phyloP scores from a whole-genome alignment of 2,329 filamentous ascomycete genomes.

The Aspergillus transmontanensis region DNA sequence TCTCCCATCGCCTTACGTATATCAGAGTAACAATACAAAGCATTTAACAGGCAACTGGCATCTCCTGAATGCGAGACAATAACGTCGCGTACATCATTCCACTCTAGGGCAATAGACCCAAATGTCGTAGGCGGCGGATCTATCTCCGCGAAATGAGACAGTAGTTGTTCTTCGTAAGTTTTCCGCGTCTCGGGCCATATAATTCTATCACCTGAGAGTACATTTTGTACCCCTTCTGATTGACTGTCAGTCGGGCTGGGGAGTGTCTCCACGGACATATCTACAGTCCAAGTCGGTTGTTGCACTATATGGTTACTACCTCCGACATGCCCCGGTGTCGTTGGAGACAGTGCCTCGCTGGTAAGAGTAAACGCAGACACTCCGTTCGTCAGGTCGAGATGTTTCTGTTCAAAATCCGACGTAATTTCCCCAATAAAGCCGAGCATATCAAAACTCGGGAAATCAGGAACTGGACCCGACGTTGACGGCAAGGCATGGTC shows the following conservation, averaged over 20 bases:
- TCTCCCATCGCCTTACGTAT: constrained; percentile 30
- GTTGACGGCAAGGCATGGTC: constrained; percentile 13
- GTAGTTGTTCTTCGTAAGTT: constrained; percentile 33
- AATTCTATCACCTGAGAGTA: neutral
- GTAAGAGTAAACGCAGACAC: constrained; percentile 17
- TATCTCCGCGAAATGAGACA: constrained; percentile 31
- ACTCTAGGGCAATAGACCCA: constrained; percentile 34
- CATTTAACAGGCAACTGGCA: constrained; percentile 30
- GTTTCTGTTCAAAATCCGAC: constrained; percentile 38
- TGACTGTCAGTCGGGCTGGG: neutral
- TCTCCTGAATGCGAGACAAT: constrained; percentile 29
- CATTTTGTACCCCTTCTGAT: neutral
- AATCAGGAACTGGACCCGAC: constrained; percentile 8
- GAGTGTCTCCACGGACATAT: neutral
- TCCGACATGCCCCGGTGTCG: neutral
- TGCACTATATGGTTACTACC: neutral
- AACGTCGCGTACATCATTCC: constrained; percentile 33
- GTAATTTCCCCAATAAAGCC: constrained; percentile 40
- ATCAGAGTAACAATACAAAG: constrained; percentile 39
- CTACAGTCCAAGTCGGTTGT: neutral
- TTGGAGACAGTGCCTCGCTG: constrained; percentile 14
- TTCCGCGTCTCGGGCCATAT: constrained; percentile 24
- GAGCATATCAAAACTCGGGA: constrained; percentile 37
- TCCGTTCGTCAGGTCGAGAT: constrained; percentile 32
- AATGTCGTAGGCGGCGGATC: constrained; percentile 36